Evolutionary conservation across 345 rosid genomes (phyloP).

Genomic region (Brassica incana): DNA sequence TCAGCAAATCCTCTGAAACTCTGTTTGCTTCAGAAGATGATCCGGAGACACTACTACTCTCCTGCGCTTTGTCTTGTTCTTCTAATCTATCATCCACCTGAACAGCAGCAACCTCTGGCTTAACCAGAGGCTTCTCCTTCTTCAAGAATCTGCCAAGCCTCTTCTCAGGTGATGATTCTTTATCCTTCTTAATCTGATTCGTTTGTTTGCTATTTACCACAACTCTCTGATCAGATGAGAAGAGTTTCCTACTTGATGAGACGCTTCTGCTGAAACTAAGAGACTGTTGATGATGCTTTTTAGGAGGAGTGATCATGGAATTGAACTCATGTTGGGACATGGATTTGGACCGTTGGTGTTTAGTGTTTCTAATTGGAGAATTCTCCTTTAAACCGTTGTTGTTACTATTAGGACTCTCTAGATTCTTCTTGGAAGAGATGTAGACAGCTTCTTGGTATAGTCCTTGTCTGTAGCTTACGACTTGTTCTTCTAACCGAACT

Average conservation of each 20-base stretch:
- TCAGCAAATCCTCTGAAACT: slow-evolving; percentile 71
- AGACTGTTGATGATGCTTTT: slow-evolving; percentile 60
- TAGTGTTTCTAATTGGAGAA: slow-evolving; percentile 48
- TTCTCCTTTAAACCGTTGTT: slow-evolving; percentile 43
- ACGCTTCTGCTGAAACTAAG: slow-evolving; percentile 54
- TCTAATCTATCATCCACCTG: slow-evolving; percentile 68
- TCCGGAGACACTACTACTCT: slow-evolving; percentile 53
- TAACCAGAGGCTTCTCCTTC: slow-evolving; percentile 32
- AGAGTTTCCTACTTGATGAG: slow-evolving; percentile 68
- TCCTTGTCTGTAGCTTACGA: slow-evolving; percentile 83
- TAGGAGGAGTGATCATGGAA: slow-evolving; percentile 42
- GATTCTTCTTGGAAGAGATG: slow-evolving; percentile 66
- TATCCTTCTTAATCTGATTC: slow-evolving; percentile 48
- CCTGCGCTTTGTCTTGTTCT: slow-evolving; percentile 60
- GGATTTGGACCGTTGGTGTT: slow-evolving; percentile 77
- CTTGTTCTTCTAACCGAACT: slow-evolving; percentile 89
- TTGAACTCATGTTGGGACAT: slow-evolving; percentile 61
- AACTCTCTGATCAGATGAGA: slow-evolving; percentile 36
- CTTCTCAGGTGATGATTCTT: slow-evolving; percentile 65
- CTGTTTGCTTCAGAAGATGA: slow-evolving; percentile 59
- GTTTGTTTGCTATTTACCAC: slow-evolving; percentile 46
- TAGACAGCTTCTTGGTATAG: slow-evolving; percentile 82
- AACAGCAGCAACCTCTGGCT: slow-evolving; percentile 22
- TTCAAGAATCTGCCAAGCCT: slow-evolving; percentile 42
- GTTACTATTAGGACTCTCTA: slow-evolving; percentile 43